phyloP scores from a whole-genome alignment of 495 filamentous ascomycete genomes.

The Talaromyces stipitatus region DNA sequence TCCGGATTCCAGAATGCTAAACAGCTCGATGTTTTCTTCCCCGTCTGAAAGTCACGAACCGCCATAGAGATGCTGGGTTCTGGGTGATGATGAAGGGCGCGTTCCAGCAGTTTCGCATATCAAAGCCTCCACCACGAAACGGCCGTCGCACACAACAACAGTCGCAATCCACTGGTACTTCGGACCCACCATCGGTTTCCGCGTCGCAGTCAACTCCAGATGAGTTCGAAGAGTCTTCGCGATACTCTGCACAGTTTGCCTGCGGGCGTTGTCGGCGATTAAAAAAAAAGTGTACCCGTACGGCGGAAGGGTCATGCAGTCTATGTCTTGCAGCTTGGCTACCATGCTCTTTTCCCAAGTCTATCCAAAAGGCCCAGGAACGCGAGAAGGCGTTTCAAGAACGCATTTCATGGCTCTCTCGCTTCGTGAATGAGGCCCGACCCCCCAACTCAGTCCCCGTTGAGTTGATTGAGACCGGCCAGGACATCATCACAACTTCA shows the following conservation, averaged over 20 bases:
- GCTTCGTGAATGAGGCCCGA: conserved; percentile 9
- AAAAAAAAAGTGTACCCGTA: conserved; percentile 18
- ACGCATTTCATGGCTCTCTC: conserved; percentile 11
- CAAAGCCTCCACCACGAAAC: conserved; percentile 1
- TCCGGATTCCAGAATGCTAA: neutral
- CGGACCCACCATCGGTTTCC: neutral
- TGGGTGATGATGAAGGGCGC: conserved; percentile 9
- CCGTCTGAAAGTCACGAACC: neutral
- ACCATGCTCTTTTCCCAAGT: conserved; percentile 11
- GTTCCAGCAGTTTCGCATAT: conserved; percentile 10
- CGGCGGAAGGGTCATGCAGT: conserved; percentile 7
- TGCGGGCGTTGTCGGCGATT: conserved; percentile 17
- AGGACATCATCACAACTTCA: neutral
- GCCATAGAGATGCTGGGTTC: neutral
- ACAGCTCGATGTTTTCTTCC: neutral
- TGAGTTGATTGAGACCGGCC: conserved; percentile 10
- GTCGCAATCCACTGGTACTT: neutral
- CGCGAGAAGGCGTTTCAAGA: conserved; percentile 11
- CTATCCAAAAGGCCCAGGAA: conserved; percentile 6
- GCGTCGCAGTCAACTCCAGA: neutral
- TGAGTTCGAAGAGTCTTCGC: neutral
- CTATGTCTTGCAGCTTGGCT: conserved; percentile 10
- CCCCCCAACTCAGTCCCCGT: conserved; percentile 3
- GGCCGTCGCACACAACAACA: neutral
- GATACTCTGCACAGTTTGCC: conserved; percentile 9